A percentile compares a stretch with the other conserved stretches of the same genome.
phyloP scores from a whole-genome alignment of 495 filamentous ascomycete genomes.

The Penicillium arizonense region DNA sequence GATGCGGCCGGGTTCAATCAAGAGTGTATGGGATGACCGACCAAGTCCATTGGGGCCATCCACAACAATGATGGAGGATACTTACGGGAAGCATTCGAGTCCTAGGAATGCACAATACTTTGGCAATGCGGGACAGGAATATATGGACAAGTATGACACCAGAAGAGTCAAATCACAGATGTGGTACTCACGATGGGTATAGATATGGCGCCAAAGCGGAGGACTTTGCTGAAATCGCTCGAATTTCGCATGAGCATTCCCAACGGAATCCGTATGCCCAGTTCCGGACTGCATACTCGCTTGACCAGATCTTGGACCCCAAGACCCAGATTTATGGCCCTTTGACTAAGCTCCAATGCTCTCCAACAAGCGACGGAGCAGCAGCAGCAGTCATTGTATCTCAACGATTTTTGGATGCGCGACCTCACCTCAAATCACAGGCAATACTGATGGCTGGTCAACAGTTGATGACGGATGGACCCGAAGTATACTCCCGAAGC shows the following conservation, averaged over 20 bases:
- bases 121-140: constrained; percentile 81
- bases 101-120: constrained; percentile 79
- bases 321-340: constrained; percentile 70
- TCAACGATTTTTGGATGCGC: constrained; percentile 75
- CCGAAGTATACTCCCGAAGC: constrained; percentile 66
- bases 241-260: constrained; percentile 78
- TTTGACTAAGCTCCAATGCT: constrained; percentile 73
- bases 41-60: constrained; percentile 20
- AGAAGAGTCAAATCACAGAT: background rate
- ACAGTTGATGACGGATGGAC: constrained; percentile 76
- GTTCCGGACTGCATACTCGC: constrained; percentile 83
- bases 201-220: constrained; percentile 65
- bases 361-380: constrained; percentile 87
- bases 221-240: constrained; percentile 84
- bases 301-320: constrained; percentile 74
- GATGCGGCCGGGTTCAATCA: constrained; percentile 67
- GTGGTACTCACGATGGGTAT: constrained; percentile 18
- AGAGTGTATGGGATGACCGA: constrained; percentile 24
- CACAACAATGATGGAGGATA: constrained; percentile 21
- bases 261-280: constrained; percentile 87
- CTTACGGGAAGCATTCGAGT: constrained; percentile 14
- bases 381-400: constrained; percentile 88
- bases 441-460: constrained; percentile 87
- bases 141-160: constrained; percentile 69
- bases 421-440: constrained; percentile 73